Percentiles rank a stretch among this genome's conserved stretches.
These are phyloP conservation scores for Aspergillus cavernicola DNA, from an alignment of 495 filamentous ascomycete genomes.

Conservation along the genomic window DNA sequence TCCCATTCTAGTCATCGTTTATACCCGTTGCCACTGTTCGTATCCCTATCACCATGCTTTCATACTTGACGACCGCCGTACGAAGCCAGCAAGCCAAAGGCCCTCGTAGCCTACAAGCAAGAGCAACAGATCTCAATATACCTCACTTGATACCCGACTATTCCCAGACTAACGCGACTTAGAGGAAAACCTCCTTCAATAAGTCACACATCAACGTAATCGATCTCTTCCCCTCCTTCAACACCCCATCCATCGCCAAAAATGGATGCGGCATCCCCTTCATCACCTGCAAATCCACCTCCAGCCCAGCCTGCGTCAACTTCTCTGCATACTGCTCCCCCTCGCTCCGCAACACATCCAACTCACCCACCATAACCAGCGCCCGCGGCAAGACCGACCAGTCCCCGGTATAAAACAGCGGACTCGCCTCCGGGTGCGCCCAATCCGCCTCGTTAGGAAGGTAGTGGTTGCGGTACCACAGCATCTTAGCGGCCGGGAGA, in stretches of 20 bases:
- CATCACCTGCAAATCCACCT: constrained; percentile 54
- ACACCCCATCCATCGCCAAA: constrained; percentile 55
- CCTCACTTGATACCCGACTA: no score
- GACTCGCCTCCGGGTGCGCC: constrained; percentile 51
- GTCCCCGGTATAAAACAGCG: constrained; percentile 46
- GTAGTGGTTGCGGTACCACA: constrained; percentile 57
- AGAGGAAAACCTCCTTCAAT: constrained; percentile 40
- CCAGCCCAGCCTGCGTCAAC: constrained; percentile 48
- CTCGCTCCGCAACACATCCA: constrained; percentile 53
- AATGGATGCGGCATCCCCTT: constrained; percentile 62
- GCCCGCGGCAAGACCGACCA: constrained; percentile 49
- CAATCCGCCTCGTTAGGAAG: constrained; percentile 44
- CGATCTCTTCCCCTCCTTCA: constrained; percentile 49
- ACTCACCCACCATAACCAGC: constrained; percentile 52
- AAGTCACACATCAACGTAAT: constrained; percentile 54
- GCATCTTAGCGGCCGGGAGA: constrained; percentile 52
- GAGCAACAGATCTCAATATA: no score
- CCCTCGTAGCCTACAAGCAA: no score
- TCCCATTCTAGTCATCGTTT: no score
- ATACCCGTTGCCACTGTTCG: no score
- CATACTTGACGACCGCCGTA: no score
- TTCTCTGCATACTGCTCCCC: constrained; percentile 48
- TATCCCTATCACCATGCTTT: no score
- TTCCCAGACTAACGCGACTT: not conserved
- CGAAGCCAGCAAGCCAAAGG: no score